These are phyloP conservation scores for Trichoderma atrobrunneum DNA, from an alignment of 2,329 filamentous ascomycete genomes.

Conservation along the genomic window DNA sequence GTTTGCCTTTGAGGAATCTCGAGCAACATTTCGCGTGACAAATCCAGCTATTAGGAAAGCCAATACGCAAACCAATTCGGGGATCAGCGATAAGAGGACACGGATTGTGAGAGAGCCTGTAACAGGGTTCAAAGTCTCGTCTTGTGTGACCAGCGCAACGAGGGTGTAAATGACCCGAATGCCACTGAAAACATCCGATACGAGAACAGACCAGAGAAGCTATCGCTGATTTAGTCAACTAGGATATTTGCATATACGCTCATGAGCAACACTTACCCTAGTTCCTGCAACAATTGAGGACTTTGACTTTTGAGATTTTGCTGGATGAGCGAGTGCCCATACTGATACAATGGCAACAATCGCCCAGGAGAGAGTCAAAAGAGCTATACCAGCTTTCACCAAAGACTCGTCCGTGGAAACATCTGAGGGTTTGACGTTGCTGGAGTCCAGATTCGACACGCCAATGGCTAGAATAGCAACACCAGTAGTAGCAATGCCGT, in stretches of 20 bases:
- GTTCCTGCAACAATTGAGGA: not conserved
- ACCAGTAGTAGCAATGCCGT: not conserved
- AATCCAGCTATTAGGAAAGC: not conserved
- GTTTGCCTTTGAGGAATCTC: not conserved
- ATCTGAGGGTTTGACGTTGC: not conserved
- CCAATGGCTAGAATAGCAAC: not conserved
- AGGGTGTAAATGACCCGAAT: not conserved
- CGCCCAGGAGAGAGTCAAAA: slow-evolving; percentile 1
- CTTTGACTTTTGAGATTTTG: not conserved
- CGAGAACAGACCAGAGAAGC: not conserved
- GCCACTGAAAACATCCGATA: not conserved
- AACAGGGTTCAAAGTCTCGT: not conserved
- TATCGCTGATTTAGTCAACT: not conserved
- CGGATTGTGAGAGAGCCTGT: not conserved
- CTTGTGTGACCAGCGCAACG: not conserved
- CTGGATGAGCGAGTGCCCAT: not conserved
- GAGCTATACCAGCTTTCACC: not conserved
- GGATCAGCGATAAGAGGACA: not conserved
- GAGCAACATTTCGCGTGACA: not conserved
- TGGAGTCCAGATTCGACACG: not conserved
- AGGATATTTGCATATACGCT: not conserved
- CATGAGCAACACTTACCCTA: not conserved
- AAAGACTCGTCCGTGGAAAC: not conserved
- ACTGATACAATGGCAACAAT: not conserved
- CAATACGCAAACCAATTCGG: not conserved